Percentiles rank a stretch among this genome's conserved stretches.
These are phyloP conservation scores for Citrus glauca DNA, from an alignment of 345 rosid species.

Conservation along the genomic window DNA sequence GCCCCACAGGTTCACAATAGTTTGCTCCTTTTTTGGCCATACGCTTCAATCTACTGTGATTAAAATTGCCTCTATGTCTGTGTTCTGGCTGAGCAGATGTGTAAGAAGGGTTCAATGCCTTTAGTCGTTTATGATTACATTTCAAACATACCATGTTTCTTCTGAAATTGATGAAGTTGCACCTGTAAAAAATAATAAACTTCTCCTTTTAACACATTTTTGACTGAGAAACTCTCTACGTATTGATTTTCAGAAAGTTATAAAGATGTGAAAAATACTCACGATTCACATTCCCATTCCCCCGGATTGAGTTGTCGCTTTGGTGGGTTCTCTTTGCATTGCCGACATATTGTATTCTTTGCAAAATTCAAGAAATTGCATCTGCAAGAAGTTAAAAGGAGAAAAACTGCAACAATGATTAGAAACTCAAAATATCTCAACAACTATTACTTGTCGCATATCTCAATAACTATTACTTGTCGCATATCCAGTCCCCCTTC, in stretches of 20 bases:
- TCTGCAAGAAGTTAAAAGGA: conserved; percentile 34
- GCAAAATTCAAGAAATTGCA: conserved; percentile 86
- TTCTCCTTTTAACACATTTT: not conserved
- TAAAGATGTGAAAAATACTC: conserved; percentile 28
- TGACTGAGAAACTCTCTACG: not conserved
- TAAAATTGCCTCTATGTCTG: conserved; percentile 2
- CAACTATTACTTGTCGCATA: conserved; percentile 55
- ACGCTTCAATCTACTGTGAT: not conserved
- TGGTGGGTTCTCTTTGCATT: conserved; percentile 74
- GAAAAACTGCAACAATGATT: conserved; percentile 11
- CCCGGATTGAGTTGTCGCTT: conserved; percentile 79
- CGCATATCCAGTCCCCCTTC: conserved; percentile 94
- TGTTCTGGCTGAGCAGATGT: conserved; percentile 10
- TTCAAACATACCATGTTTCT: conserved; percentile 77
- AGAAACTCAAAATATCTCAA: not conserved
- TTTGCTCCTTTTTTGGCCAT: not conserved
- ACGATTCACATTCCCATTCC: conserved; percentile 98
- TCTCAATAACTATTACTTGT: conserved; percentile 46
- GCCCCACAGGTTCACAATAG: not conserved
- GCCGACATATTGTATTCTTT: conserved; percentile 73
- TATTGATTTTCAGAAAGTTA: not conserved
- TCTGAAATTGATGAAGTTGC: conserved; percentile 83
- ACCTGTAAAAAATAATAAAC: conserved; percentile 31
- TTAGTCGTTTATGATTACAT: conserved; percentile 72
- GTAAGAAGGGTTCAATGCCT: conserved; percentile 35